phyloP scores from a whole-genome alignment of 2,329 filamentous ascomycete genomes.

The Arthrobotrys sphaeroides region DNA sequence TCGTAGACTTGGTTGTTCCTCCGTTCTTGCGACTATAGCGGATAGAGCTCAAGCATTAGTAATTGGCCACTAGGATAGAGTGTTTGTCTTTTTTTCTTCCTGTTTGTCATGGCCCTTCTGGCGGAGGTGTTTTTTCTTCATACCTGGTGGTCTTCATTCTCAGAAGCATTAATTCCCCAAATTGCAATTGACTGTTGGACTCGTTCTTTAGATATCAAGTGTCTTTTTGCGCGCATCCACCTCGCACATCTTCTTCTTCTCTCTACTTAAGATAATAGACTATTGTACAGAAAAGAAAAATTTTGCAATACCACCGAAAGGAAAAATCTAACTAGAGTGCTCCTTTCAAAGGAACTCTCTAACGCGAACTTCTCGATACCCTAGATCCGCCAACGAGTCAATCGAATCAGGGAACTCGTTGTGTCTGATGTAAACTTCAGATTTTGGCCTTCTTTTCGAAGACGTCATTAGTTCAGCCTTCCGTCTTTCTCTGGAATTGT shows the following conservation, averaged over 20 bases:
- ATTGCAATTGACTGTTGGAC: not conserved
- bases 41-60: conserved; percentile 31
- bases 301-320: not conserved
- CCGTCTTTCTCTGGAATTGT: conserved; percentile 30
- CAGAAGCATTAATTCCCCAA: not conserved
- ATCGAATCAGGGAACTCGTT: conserved; percentile 30
- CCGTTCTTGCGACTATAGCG: conserved; percentile 4
- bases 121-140: conserved; percentile 21
- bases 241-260: not conserved
- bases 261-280: conserved; percentile 9
- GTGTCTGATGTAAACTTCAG: conserved; percentile 16
- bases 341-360: conserved; percentile 42
- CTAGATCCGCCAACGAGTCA: conserved; percentile 35
- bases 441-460: conserved; percentile 27
- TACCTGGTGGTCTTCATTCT: conserved; percentile 26
- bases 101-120: not conserved
- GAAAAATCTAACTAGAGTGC: not conserved
- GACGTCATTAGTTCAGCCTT: conserved; percentile 8
- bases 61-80: conserved; percentile 17
- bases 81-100: conserved; percentile 7
- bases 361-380: conserved; percentile 19
- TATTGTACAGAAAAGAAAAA: conserved; percentile 31
- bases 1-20: conserved; percentile 11
- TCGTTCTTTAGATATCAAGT: conserved; percentile 9
- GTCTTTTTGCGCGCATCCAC: not conserved